Evolutionary conservation across 768 basidiomycete species (phyloP).

Genomic region (Leccinum arenicola): DNA sequence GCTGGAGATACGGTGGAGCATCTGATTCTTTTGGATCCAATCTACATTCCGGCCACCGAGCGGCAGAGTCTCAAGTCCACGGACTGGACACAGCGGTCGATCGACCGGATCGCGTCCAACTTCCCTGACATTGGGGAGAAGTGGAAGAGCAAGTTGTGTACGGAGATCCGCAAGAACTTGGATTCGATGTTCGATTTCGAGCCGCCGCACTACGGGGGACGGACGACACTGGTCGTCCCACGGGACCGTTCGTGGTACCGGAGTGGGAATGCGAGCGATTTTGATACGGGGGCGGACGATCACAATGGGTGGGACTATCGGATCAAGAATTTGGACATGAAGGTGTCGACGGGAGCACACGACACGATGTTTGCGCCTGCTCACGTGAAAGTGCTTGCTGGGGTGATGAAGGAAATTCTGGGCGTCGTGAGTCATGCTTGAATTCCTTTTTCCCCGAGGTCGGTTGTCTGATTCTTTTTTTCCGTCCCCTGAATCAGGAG

Average conservation of each 20-base stretch:
- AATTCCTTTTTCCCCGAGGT: no score
- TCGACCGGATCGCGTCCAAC: constrained; percentile 30
- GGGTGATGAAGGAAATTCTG: constrained; percentile 19
- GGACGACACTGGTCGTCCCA: constrained; percentile 26
- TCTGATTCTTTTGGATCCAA: constrained; percentile 30
- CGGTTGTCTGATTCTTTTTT: neutral
- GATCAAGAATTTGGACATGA: constrained; percentile 28
- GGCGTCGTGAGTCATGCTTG: constrained; percentile 5
- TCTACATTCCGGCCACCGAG: constrained; percentile 27
- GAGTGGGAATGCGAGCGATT: constrained; percentile 27
- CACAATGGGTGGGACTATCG: constrained; percentile 31
- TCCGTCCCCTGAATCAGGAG: no score
- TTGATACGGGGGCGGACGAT: constrained; percentile 30
- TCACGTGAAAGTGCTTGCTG: constrained; percentile 29
- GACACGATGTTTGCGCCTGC: constrained; percentile 34
- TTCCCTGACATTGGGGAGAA: constrained; percentile 33
- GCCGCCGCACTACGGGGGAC: constrained; percentile 24
- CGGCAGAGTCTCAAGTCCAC: constrained; percentile 31
- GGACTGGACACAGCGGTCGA: constrained; percentile 29
- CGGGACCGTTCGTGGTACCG: constrained; percentile 34
- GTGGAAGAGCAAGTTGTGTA: constrained; percentile 29
- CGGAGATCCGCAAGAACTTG: constrained; percentile 32
- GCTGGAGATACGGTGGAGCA: constrained; percentile 25
- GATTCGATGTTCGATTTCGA: constrained; percentile 34
- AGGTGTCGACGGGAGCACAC: constrained; percentile 25